A percentile compares a stretch with the other conserved stretches of the same genome.
Conservation (phyloP, 2,329 filamentous ascomycete species). For the Pseudogymnoascus sp. region DNA sequence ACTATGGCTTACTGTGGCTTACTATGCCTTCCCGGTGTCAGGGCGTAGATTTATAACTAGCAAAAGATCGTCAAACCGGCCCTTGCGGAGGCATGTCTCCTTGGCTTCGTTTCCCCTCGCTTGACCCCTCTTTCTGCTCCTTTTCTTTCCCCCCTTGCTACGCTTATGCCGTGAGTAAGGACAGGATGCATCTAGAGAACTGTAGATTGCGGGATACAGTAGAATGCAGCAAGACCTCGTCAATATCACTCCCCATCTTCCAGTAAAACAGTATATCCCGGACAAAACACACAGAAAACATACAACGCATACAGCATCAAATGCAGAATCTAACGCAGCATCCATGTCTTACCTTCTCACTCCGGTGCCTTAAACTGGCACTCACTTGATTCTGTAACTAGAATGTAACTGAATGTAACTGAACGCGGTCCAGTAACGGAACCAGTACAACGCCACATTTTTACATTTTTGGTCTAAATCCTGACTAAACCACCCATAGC, state of each 20-base stretch:
- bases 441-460: not conserved
- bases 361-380: not conserved
- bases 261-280: not conserved
- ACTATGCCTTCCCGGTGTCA: not conserved
- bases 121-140: not conserved
- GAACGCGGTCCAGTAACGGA: not conserved
- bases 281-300: not conserved
- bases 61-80: not conserved
- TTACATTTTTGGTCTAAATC: not conserved
- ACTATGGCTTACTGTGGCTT: not conserved
- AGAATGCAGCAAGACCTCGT: not conserved
- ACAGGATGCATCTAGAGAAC: not conserved
- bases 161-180: not conserved
- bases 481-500: not conserved
- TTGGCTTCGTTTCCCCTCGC: not conserved
- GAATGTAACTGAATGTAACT: not conserved
- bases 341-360: not conserved
- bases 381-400: not conserved
- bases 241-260: not conserved
- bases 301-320: slow-evolving; percentile 1
- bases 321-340: not conserved
- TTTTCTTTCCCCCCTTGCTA: not conserved
- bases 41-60: not conserved
- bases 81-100: not conserved
- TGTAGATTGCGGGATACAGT: not conserved